Conservation (phyloP, 164 flowering plant species). For the Nelumbo lutea region DNA sequence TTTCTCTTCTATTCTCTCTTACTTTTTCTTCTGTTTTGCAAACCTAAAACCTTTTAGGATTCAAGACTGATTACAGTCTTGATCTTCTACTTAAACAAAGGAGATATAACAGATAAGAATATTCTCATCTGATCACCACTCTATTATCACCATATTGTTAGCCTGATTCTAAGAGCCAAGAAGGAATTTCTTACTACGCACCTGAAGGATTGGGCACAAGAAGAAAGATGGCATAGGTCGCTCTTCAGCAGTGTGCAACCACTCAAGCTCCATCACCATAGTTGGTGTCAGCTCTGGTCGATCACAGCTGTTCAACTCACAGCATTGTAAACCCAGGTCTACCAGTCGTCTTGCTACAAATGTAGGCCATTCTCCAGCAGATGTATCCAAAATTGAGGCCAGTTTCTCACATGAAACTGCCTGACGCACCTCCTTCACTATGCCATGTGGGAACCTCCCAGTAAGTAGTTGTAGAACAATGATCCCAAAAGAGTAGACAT, state of each 20-base stretch:
- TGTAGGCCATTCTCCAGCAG: constrained; percentile 77
- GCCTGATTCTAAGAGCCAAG: too few species aligned
- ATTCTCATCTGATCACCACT: too few species aligned
- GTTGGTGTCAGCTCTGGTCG: constrained; percentile 56
- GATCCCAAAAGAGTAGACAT: constrained; percentile 73
- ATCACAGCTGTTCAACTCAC: constrained; percentile 50
- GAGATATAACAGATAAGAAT: too few species aligned
- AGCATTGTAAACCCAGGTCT: constrained; percentile 62
- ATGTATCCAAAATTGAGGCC: constrained; percentile 50
- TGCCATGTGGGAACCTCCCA: constrained; percentile 52
- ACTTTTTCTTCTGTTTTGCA: too few species aligned
- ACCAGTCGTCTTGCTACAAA: constrained; percentile 47
- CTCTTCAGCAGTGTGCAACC: constrained; percentile 52
- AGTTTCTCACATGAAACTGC: constrained; percentile 45
- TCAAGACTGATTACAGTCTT: too few species aligned
- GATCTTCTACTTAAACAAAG: too few species aligned
- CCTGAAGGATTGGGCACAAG: constrained; percentile 82
- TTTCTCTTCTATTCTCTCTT: too few species aligned
- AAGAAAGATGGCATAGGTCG: constrained; percentile 64
- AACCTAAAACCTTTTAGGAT: too few species aligned
- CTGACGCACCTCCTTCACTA: constrained; percentile 51
- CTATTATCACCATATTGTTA: too few species aligned
- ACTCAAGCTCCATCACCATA: constrained; percentile 62
- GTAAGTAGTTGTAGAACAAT: constrained; percentile 72
- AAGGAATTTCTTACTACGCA: constrained; percentile 14